These are phyloP conservation scores for Rhizopogon rudus DNA, from an alignment of 768 basidiomycete genomes.

Conservation along the genomic window DNA sequence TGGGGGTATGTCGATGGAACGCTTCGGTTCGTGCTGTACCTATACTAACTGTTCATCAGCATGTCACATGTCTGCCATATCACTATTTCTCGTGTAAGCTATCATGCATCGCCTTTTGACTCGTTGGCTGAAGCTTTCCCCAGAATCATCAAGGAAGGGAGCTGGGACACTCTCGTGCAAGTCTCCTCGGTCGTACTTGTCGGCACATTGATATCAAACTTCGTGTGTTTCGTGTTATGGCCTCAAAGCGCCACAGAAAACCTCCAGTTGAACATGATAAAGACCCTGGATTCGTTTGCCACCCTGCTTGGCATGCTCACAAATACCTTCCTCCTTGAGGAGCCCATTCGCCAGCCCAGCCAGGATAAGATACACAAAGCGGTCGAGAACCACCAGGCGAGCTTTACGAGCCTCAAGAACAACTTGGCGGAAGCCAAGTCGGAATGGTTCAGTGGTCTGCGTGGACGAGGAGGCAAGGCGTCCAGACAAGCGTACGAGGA, in stretches of 20 bases:
- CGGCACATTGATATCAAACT: constrained; percentile 74
- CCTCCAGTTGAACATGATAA: constrained; percentile 80
- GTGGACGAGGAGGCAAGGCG: constrained; percentile 17
- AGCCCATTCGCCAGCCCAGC: constrained; percentile 50
- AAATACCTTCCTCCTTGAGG: constrained; percentile 79
- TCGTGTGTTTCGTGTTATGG: constrained; percentile 84
- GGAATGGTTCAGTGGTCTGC: constrained; percentile 53
- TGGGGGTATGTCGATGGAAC: constrained; percentile 48
- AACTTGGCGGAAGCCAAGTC: constrained; percentile 83
- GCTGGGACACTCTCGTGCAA: constrained; percentile 65
- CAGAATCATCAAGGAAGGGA: constrained; percentile 87
- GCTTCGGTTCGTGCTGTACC: background rate
- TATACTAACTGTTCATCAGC: constrained; percentile 35
- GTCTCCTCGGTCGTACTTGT: constrained; percentile 73
- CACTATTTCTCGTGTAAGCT: constrained; percentile 75
- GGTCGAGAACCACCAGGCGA: constrained; percentile 79
- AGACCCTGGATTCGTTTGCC: constrained; percentile 82
- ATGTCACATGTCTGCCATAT: constrained; percentile 80
- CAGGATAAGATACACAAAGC: constrained; percentile 70
- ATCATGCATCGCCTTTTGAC: background rate
- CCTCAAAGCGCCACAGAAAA: constrained; percentile 78
- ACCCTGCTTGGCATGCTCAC: constrained; percentile 83
- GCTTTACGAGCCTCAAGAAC: constrained; percentile 87
- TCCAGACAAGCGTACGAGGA: constrained; percentile 71
- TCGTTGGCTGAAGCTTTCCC: constrained; percentile 2